phyloP scores from a whole-genome alignment of 106 monocot species.

The Allium cepa region DNA sequence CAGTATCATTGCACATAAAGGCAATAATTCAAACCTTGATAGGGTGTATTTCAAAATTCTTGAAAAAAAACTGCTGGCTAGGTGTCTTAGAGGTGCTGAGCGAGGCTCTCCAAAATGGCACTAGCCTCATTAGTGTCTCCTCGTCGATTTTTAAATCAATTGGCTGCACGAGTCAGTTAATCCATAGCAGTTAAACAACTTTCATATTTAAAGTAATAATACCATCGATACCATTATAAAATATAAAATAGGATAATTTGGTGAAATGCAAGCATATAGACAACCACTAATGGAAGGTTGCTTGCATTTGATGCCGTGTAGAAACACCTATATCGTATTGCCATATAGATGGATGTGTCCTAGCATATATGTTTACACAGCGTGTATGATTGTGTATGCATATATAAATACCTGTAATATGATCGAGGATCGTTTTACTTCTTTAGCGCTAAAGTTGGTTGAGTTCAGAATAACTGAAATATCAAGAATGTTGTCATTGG shows the following conservation, averaged over 20 bases:
- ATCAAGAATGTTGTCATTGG: constrained; percentile 43
- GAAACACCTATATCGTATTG: too few relatives aligned
- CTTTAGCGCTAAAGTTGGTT: constrained; percentile 44
- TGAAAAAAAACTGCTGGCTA: constrained; percentile 65
- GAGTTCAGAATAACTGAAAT: constrained; percentile 33
- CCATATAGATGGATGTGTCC: too few relatives aligned
- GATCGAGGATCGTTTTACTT: constrained; percentile 67
- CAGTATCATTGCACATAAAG: not conserved
- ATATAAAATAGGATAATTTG: too few relatives aligned
- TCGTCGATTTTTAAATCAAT: constrained; percentile 89
- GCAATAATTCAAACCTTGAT: constrained; percentile 44
- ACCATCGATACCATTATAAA: too few relatives aligned
- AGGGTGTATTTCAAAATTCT: constrained; percentile 89
- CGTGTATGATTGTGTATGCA: too few relatives aligned
- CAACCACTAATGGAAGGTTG: too few relatives aligned
- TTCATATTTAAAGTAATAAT: too few relatives aligned
- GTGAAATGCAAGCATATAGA: too few relatives aligned
- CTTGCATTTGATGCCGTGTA: too few relatives aligned
- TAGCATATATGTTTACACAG: too few relatives aligned
- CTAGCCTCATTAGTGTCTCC: constrained; percentile 83
- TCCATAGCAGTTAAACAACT: not conserved
- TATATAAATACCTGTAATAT: constrained; percentile 57
- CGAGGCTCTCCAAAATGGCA: constrained; percentile 83
- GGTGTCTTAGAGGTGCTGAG: constrained; percentile 35
- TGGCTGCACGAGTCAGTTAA: constrained; percentile 39